Conservation (phyloP, 768 basidiomycete species). For the Agaricus blazei region DNA sequence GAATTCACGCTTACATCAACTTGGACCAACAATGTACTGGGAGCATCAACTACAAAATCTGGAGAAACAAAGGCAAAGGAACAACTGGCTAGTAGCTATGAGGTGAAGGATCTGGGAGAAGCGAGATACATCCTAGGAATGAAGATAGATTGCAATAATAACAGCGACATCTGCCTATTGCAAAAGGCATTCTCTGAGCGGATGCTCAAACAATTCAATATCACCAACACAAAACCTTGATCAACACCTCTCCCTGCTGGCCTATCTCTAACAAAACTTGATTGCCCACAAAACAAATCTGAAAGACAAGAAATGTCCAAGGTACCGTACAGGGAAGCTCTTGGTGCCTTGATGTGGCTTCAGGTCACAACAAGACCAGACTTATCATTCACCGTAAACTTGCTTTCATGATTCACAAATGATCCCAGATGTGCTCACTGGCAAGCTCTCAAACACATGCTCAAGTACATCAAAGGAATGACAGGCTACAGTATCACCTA, state of each 20-base stretch:
- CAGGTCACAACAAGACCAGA: conserved; percentile 19
- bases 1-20: conserved; percentile 8
- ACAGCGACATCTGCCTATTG: neutral
- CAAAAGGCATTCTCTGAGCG: conserved; percentile 5
- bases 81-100: too few species aligned
- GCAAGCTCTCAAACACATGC: conserved; percentile 9
- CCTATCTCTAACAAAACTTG: neutral
- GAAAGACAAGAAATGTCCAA: neutral
- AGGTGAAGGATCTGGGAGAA: conserved; percentile 10
- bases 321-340: conserved; percentile 9
- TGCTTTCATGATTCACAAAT: conserved; percentile 12
- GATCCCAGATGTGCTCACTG: too few species aligned
- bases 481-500: neutral
- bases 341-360: conserved; percentile 21
- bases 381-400: conserved; percentile 34
- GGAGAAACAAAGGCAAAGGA: too few species aligned
- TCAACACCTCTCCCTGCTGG: conserved; percentile 10
- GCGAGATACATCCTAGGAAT: conserved; percentile 8
- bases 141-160: too few species aligned
- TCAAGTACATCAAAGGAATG: neutral
- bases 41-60: too few species aligned
- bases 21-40: conserved; percentile 1
- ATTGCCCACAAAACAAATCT: too few species aligned
- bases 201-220: conserved; percentile 6
- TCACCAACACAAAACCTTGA: conserved; percentile 6